Base-by-base conservation (phyloP, 2,329 filamentous ascomycete genomes). In the Colletotrichum simmondsii region DNA sequence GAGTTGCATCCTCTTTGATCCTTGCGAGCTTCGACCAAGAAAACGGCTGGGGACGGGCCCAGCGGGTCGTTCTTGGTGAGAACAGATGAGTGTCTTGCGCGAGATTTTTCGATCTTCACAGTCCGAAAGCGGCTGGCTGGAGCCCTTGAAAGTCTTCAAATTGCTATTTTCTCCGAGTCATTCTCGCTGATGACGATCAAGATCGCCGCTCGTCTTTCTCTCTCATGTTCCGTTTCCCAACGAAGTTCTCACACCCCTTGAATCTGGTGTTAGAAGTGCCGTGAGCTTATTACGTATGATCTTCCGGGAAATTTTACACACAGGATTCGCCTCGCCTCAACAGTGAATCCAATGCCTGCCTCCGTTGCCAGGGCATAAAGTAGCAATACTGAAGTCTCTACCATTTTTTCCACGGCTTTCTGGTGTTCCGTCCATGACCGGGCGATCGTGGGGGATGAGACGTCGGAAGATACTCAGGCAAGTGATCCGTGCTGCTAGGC, bases 371-470 rank as follows among this genome's bases (percentile, higher is more conserved):
- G 30, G 22, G 24, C 42, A 65, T 37, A 7, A 59, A 22, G 35
- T 26, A 5, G 16, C 19, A 26, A 12, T 7, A 30, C 8, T 11
- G 30, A 30, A 35, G 5, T 1, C 11, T 35, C 32, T 35, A 35
- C 32, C 32, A 35, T 5, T 2, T 12, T 8, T 46, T 12, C 14
- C 49, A 42, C 46, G 71, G 68, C 46, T 57, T 26, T 11, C 32
- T 5, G 46, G 56, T 37, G n/a, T 71, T 73, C 71, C 71, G 71
- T 66, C 19, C 64, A 28, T 30, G 61, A 42, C 70, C 65, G 70
- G 73, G 42, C 70, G 73, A 74, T 71, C 73, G 57, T 57, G 58
- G 62, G 53, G 22, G 65, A 49, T 73, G 65, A 73, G 65, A 73
- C 73, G 57, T 69, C 70, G 37, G 65, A 67, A 60, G 22, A 57